Percentiles rank a stretch among this genome's conserved stretches.
Evolutionary conservation across 371 early-diverging fungal genomes (phyloP).

Genomic region (Encephalitozoon intestinalis): DNA sequence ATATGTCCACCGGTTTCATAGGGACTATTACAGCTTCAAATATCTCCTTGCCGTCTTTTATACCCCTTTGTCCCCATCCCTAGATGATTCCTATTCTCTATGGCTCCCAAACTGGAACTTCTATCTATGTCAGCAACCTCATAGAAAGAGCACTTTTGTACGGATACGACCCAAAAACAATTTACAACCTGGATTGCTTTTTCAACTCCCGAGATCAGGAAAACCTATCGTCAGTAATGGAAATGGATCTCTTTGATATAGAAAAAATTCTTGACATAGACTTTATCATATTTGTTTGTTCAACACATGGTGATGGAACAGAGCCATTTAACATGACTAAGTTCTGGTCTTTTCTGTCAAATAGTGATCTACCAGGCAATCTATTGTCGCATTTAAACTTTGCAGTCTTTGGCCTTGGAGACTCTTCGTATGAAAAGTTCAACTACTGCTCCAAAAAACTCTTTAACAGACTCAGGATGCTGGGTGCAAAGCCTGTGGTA

Average conservation of each 20-base stretch:
- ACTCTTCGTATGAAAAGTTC: slow-evolving; percentile 63
- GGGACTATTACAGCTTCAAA: not conserved
- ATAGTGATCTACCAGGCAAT: slow-evolving; percentile 24
- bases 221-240: not conserved
- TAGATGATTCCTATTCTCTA: slow-evolving; percentile 48
- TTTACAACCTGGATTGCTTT: slow-evolving; percentile 8
- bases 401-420: slow-evolving; percentile 59
- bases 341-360: slow-evolving; percentile 45
- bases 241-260: slow-evolving; percentile 32
- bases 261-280: slow-evolving; percentile 5
- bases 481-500: slow-evolving; percentile 72
- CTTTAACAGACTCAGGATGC: slow-evolving; percentile 70
- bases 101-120: slow-evolving; percentile 55
- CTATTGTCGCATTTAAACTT: slow-evolving; percentile 39
- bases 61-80: not conserved
- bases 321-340: slow-evolving; percentile 52
- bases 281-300: slow-evolving; percentile 54
- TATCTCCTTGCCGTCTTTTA: not conserved
- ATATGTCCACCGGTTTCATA: not conserved
- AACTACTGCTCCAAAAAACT: slow-evolving; percentile 86
- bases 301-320: slow-evolving; percentile 59
- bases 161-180: slow-evolving; percentile 14
- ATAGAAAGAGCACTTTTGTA: slow-evolving; percentile 15
- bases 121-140: slow-evolving; percentile 33
- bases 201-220: not conserved